These are phyloP conservation scores for Debaryomyces udenii DNA, from an alignment of 1,139 yeast genomes.

Conservation along the genomic window DNA sequence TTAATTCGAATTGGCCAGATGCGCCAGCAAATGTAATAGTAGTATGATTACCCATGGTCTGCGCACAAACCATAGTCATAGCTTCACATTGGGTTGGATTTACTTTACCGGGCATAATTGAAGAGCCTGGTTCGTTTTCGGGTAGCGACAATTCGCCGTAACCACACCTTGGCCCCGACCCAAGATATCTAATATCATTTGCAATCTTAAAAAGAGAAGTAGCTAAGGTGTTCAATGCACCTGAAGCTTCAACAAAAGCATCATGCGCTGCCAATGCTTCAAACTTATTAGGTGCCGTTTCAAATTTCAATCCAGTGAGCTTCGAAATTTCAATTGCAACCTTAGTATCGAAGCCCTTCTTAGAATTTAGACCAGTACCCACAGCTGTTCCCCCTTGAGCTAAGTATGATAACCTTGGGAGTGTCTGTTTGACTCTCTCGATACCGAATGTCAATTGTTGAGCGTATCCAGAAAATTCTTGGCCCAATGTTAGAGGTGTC, in stretches of 20 bases:
- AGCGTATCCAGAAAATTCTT: conserved; percentile 91
- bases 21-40: conserved; percentile 93
- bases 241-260: conserved; percentile 90
- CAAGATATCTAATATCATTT: conserved; percentile 90
- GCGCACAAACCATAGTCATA: conserved; percentile 90
- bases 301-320: conserved; percentile 78
- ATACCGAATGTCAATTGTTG: conserved; percentile 86
- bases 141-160: conserved; percentile 90
- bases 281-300: conserved; percentile 93
- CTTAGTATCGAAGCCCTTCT: conserved; percentile 75
- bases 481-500: conserved; percentile 91
- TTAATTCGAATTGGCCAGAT: conserved; percentile 92
- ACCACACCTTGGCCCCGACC: conserved; percentile 97
- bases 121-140: conserved; percentile 95
- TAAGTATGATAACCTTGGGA: conserved; percentile 69
- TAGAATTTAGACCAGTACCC: conserved; percentile 93
- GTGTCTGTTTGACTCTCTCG: conserved; percentile 67
- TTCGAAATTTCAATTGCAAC: conserved; percentile 74
- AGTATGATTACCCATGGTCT: conserved; percentile 90
- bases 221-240: conserved; percentile 90
- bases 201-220: conserved; percentile 89
- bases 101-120: conserved; percentile 97
- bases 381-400: conserved; percentile 99
- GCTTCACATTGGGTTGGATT: conserved; percentile 98
- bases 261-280: conserved; percentile 97